Base-by-base conservation (phyloP, 768 basidiomycete species). In the Boletus reticuloceps region DNA sequence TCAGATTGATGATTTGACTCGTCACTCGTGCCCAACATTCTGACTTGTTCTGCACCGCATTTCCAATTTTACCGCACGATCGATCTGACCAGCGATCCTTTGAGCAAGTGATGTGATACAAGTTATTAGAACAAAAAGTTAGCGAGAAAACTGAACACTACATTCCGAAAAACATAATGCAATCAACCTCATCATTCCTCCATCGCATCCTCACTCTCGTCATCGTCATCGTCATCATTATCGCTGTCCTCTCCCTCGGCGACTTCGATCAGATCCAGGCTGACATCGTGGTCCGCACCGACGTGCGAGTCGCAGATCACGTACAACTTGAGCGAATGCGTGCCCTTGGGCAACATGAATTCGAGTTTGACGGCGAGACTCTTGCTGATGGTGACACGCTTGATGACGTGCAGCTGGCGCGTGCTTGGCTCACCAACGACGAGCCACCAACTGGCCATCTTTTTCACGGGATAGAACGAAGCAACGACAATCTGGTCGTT, bases 261-360 rank as follows among this genome's bases (percentile, higher is more conserved):
- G 50, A 97, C 93, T 25, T 90, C 86, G 58, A 98, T 82, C 9
- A 85, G 77, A 37, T 91, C 89, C 45, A 98, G 68, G 44, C 82
- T 80, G 67, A 98, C 86, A 66, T 94, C 94, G 64, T 97, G 94
- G 65, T 97, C 96, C 34, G 92, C 93, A 8, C 92, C 93, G 22
- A 89, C 77, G 68, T 94, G 95, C 51, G 89, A 88, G 67, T 97
- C 95, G 59, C 93, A 95, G 56, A 98, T 94, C 52, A 95, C 87
- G 62, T 89, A 95, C 37, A 98, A 70, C 73, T 91, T 92, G 53
- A 98, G 78, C 8, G 79, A 72, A 65, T 97, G 91, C 11, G 77
- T 78, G 41, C 96, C 96, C 71, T 94, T 86, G 1, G 92, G 85
- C 46, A 98, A 72, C 14, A 85, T 89, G 61, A 98, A 89, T 69